Percentiles rank a stretch among this genome's conserved stretches.
Conservation (phyloP, 2,329 filamentous ascomycete species). For the Colletotrichum liriopes region DNA sequence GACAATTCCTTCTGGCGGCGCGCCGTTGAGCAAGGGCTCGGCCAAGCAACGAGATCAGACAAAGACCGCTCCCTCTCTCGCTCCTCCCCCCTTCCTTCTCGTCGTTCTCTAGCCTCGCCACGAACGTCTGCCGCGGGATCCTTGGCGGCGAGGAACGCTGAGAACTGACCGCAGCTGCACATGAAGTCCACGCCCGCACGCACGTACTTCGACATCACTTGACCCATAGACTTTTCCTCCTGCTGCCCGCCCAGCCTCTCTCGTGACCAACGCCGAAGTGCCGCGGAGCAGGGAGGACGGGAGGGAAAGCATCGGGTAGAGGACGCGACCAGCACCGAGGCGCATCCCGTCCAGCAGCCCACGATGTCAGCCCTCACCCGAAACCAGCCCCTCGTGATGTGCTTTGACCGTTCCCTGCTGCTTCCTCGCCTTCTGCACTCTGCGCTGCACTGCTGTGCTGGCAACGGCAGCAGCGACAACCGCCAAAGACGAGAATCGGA, state of each 20-base stretch:
- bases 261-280: not conserved
- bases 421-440: not conserved
- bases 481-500: conserved; percentile 4
- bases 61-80: not conserved
- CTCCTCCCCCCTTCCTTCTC: not conserved
- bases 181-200: not conserved
- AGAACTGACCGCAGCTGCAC: not conserved
- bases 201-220: not conserved
- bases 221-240: not conserved
- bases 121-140: not conserved
- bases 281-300: no score
- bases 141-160: not conserved
- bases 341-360: not conserved
- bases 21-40: not conserved
- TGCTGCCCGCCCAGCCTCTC: conserved; percentile 4
- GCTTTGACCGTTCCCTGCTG: not conserved
- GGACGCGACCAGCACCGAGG: not conserved
- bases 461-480: conserved; percentile 6
- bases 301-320: not conserved
- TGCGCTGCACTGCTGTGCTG: not conserved
- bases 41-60: not conserved
- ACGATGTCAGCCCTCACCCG: not conserved
- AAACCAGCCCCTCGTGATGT: conserved; percentile 5
- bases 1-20: not conserved
- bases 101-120: not conserved